Conservation (phyloP, 805 yeast species). For the Diddensiella caesifluorescens region DNA sequence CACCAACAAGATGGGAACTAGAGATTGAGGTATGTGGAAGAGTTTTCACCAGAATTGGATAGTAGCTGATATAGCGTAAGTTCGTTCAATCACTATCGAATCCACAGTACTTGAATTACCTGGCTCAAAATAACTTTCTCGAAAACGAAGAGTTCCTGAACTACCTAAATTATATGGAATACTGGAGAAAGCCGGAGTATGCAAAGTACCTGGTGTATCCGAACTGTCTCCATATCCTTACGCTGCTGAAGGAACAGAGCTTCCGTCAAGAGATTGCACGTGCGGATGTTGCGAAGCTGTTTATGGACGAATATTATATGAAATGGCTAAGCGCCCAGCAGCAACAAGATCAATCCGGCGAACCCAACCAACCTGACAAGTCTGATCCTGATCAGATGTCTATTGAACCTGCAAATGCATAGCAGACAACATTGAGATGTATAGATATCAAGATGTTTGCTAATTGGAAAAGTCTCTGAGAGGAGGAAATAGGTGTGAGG, state of each 20-base stretch:
- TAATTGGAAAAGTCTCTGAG: too few relatives aligned
- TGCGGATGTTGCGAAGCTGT: slow-evolving; percentile 37
- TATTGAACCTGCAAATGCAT: too few relatives aligned
- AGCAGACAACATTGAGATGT: too few relatives aligned
- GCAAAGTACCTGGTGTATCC: slow-evolving; percentile 73
- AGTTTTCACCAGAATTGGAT: background rate
- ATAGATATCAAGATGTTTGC: too few relatives aligned
- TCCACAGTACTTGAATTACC: slow-evolving; percentile 75
- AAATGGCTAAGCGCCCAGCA: slow-evolving; percentile 36
- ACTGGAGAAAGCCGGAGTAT: slow-evolving; percentile 75
- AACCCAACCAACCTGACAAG: background rate
- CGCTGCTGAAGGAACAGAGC: slow-evolving; percentile 42
- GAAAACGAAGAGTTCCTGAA: slow-evolving; percentile 66
- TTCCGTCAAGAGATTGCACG: slow-evolving; percentile 38
- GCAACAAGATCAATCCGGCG: background rate
- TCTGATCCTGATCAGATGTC: background rate
- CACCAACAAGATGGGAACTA: slow-evolving; percentile 83
- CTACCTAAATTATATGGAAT: slow-evolving; percentile 74
- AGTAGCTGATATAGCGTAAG: slow-evolving; percentile 30
- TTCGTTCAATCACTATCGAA: slow-evolving; percentile 91
- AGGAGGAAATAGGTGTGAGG: too few relatives aligned
- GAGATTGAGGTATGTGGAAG: slow-evolving; percentile 59
- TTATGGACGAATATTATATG: slow-evolving; percentile 39
- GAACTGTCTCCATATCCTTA: slow-evolving; percentile 75
- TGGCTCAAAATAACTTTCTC: slow-evolving; percentile 78